phyloP scores from a whole-genome alignment of 2,329 filamentous ascomycete species.

The Pseudocercospora crystallina region DNA sequence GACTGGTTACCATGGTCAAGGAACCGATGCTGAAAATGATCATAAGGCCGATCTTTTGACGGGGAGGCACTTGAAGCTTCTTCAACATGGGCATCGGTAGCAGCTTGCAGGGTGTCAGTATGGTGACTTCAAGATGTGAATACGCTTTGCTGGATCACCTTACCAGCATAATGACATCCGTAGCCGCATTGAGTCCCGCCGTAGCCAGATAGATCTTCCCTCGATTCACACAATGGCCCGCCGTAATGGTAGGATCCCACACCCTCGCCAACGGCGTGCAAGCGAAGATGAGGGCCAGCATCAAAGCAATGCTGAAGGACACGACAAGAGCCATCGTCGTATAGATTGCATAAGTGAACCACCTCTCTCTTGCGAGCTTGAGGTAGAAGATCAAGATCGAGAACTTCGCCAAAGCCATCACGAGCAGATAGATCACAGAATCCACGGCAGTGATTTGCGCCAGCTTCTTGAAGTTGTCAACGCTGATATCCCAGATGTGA shows the following conservation, averaged over 20 bases:
- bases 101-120: neutral
- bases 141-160: neutral
- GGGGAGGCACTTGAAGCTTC: conserved; percentile 2
- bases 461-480: conserved; percentile 3
- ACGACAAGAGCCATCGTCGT: conserved; percentile 11
- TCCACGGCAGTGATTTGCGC: conserved; percentile 8
- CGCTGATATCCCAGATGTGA: conserved; percentile 15
- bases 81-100: conserved; percentile 12
- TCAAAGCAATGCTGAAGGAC: conserved; percentile 10
- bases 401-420: conserved; percentile 19
- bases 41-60: conserved; percentile 14
- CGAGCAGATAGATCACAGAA: conserved; percentile 10
- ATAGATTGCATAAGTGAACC: conserved; percentile 16
- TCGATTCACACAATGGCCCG: conserved; percentile 14
- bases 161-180: conserved; percentile 18
- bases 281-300: conserved; percentile 14
- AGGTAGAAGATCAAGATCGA: conserved; percentile 18
- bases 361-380: conserved; percentile 12
- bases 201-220: conserved; percentile 17
- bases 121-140: neutral
- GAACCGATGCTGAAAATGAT: conserved; percentile 20
- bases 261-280: conserved; percentile 14
- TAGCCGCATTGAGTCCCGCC: conserved; percentile 18
- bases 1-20: conserved; percentile 17
- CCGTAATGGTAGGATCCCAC: conserved; percentile 17